Evolutionary conservation across 2,329 filamentous ascomycete genomes (phyloP).

Genomic region (Fusarium dlaminii): DNA sequence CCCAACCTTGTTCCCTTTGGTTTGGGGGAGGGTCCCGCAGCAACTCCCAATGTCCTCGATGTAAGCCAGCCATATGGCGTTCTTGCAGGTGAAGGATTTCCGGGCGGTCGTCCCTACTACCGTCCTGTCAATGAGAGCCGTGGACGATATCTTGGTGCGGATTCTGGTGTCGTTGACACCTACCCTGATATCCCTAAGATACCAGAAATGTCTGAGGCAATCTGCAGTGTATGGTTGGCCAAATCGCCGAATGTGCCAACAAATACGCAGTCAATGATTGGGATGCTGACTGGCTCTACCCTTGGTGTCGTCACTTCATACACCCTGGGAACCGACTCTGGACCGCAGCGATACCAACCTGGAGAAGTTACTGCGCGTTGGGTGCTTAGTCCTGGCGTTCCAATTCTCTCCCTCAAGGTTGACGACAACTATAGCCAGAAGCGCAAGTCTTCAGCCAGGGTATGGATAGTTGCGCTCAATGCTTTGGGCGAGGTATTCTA

Average conservation of each 20-base stretch:
- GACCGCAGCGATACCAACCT: slow-evolving; percentile 70
- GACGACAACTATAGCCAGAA: slow-evolving; percentile 83
- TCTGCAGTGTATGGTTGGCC: slow-evolving; percentile 88
- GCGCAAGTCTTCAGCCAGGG: slow-evolving; percentile 73
- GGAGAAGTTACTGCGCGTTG: slow-evolving; percentile 89
- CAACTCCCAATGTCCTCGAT: slow-evolving; percentile 87
- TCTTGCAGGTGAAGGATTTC: slow-evolving; percentile 85
- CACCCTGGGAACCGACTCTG: slow-evolving; percentile 69
- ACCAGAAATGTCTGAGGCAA: slow-evolving; percentile 73
- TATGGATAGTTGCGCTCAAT: slow-evolving; percentile 95
- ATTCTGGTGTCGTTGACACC: slow-evolving; percentile 68
- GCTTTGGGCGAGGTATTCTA: slow-evolving; percentile 93
- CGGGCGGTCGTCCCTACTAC: slow-evolving; percentile 83
- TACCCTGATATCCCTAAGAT: slow-evolving; percentile 81
- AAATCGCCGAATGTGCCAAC: slow-evolving; percentile 79
- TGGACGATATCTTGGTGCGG: slow-evolving; percentile 76
- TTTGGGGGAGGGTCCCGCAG: slow-evolving; percentile 79
- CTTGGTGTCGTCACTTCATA: slow-evolving; percentile 85
- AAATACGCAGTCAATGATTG: slow-evolving; percentile 79
- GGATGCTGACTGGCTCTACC: slow-evolving; percentile 85
- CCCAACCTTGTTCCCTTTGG: slow-evolving; percentile 81
- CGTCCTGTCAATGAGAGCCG: slow-evolving; percentile 78
- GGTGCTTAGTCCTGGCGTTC: slow-evolving; percentile 91
- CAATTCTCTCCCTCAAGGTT: slow-evolving; percentile 83
- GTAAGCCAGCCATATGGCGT: slow-evolving; percentile 87